Percentiles rank a stretch among this genome's conserved stretches.
phyloP scores from a whole-genome alignment of 371 early-diverging fungal genomes.

The Haplosporangium sp. region DNA sequence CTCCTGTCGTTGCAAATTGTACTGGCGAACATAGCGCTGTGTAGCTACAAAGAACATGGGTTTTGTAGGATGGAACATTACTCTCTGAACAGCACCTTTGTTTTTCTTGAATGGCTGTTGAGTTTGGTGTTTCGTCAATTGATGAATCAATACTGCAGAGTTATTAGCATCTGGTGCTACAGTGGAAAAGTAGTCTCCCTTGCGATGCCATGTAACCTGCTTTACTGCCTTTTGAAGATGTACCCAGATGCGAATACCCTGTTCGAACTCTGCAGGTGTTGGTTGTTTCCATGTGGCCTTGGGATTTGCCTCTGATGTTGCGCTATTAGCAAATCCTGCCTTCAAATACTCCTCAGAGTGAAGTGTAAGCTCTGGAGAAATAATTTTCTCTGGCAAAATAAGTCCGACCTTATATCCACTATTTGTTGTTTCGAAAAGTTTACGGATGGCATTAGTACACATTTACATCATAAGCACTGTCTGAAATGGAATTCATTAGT shows the following conservation, averaged over 20 bases:
- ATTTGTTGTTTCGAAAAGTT: neutral
- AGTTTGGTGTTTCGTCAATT: constrained; percentile 86
- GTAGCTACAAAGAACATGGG: constrained; percentile 96
- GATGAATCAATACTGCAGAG: constrained; percentile 89
- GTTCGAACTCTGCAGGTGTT: constrained; percentile 61
- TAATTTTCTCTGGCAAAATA: constrained; percentile 65
- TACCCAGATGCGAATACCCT: constrained; percentile 66
- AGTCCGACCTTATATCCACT: constrained; percentile 56
- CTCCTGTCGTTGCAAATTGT: constrained; percentile 91
- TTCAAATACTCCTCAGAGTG: constrained; percentile 65
- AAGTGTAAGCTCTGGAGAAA: constrained; percentile 62
- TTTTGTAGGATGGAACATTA: constrained; percentile 93
- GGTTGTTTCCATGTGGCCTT: constrained; percentile 73
- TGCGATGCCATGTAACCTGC: constrained; percentile 93
- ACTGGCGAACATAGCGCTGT: constrained; percentile 92
- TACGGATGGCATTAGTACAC: neutral
- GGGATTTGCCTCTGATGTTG: constrained; percentile 43
- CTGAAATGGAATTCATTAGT: no score
- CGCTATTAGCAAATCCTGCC: constrained; percentile 60
- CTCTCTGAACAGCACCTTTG: constrained; percentile 89
- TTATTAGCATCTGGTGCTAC: constrained; percentile 78
- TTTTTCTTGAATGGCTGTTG: constrained; percentile 92
- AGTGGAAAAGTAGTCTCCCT: constrained; percentile 95
- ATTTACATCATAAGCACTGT: no score
- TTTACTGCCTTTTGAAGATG: constrained; percentile 75